phyloP scores from a whole-genome alignment of 1,139 yeast genomes.

The Magnusiomyces magnusii region DNA sequence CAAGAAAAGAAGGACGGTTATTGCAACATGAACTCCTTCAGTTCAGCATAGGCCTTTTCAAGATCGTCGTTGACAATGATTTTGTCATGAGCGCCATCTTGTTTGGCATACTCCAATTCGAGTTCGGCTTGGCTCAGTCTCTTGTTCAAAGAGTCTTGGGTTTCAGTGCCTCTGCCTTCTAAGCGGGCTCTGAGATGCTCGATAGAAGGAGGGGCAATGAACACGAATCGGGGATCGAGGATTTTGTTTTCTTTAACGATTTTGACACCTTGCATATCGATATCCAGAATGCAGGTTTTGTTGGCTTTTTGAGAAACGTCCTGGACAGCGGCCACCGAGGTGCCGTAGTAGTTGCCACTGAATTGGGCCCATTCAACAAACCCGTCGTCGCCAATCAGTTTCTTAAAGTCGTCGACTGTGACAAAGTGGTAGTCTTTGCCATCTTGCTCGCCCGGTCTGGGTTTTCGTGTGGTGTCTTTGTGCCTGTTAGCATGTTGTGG shows the following conservation, averaged over 20 bases:
- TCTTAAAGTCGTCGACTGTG: slow-evolving; percentile 69
- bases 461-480: slow-evolving; percentile 76
- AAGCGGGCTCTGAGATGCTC: slow-evolving; percentile 68
- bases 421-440: slow-evolving; percentile 88
- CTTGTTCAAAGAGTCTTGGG: slow-evolving; percentile 71
- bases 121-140: slow-evolving; percentile 80
- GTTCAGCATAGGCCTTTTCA: slow-evolving; percentile 76
- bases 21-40: slow-evolving; percentile 48
- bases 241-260: slow-evolving; percentile 77
- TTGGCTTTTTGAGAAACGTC: slow-evolving; percentile 51
- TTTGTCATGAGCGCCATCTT: slow-evolving; percentile 84
- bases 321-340: slow-evolving; percentile 76
- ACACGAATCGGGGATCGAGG: slow-evolving; percentile 76
- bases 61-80: slow-evolving; percentile 86
- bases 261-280: slow-evolving; percentile 98
- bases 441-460: slow-evolving; percentile 84
- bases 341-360: slow-evolving; percentile 96
- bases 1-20: background rate
- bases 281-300: slow-evolving; percentile 78
- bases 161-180: slow-evolving; percentile 89
- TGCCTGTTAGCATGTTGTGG: background rate
- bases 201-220: slow-evolving; percentile 87
- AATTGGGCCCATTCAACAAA: slow-evolving; percentile 98
- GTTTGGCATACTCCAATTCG: slow-evolving; percentile 79
- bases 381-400: slow-evolving; percentile 60